Percentiles rank a stretch among this genome's conserved stretches.
phyloP scores from a whole-genome alignment of 768 basidiomycete species.

The Sutorius australiensis region DNA sequence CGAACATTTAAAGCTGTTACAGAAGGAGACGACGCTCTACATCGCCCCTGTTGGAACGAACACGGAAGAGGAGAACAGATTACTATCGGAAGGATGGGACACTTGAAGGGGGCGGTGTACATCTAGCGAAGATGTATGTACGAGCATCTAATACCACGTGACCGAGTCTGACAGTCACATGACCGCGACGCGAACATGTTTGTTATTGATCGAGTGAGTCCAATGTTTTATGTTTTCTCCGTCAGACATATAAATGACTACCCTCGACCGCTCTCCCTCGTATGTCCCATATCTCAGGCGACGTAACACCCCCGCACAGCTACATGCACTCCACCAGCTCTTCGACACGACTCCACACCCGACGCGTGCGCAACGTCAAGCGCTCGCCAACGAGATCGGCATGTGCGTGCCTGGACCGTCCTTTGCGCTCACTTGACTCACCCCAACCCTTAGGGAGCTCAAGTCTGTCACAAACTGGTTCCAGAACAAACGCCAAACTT shows the following conservation, averaged over 20 bases:
- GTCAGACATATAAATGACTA: slow-evolving; percentile 7
- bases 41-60: slow-evolving; percentile 35
- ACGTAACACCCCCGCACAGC: slow-evolving; percentile 33
- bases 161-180: slow-evolving; percentile 20
- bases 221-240: slow-evolving; percentile 7
- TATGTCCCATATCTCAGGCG: slow-evolving; percentile 30
- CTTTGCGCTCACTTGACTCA: slow-evolving; percentile 4
- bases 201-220: slow-evolving; percentile 20
- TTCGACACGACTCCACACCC: slow-evolving; percentile 39
- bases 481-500: slow-evolving; percentile 71
- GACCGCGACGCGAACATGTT: slow-evolving; percentile 22
- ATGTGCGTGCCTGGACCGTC: slow-evolving; percentile 27
- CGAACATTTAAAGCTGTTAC: slow-evolving; percentile 23
- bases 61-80: slow-evolving; percentile 43
- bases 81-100: slow-evolving; percentile 25
- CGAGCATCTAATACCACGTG: slow-evolving; percentile 14
- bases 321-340: slow-evolving; percentile 32
- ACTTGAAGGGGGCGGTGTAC: slow-evolving; percentile 3
- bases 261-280: background rate
- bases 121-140: slow-evolving; percentile 10
- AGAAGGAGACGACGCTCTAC: slow-evolving; percentile 28
- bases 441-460: slow-evolving; percentile 44
- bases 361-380: slow-evolving; percentile 39
- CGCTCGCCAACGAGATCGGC: slow-evolving; percentile 36
- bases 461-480: slow-evolving; percentile 79